These are phyloP conservation scores for Dysphania ambrosioides DNA, from an alignment of 148 eudicot genomes.

Conservation along the genomic window DNA sequence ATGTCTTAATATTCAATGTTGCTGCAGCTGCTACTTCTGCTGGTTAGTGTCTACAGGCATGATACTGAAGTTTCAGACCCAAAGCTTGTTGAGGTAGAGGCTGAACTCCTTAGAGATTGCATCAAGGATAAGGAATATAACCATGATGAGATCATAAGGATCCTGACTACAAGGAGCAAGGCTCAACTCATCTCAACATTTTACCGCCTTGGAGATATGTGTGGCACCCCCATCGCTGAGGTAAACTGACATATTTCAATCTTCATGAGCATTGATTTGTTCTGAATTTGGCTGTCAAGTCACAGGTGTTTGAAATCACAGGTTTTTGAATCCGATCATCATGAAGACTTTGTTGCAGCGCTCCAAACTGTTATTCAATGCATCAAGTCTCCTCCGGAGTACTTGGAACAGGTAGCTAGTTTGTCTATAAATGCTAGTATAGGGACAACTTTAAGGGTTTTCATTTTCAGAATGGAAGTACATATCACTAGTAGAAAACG, in stretches of 20 bases:
- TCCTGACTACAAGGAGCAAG: conserved; percentile 75
- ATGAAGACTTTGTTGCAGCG: conserved; percentile 40
- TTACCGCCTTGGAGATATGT: conserved; percentile 51
- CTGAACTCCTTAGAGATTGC: conserved; percentile 42
- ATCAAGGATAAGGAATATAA: conserved; percentile 46
- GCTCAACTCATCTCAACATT: conserved; percentile 66
- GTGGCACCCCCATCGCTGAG: conserved; percentile 58
- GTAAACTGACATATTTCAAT: conserved; percentile 25
- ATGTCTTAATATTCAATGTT: not conserved
- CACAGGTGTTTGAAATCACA: not conserved
- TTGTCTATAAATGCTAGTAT: not conserved
- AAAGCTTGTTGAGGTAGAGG: conserved; percentile 54
- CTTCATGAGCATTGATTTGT: not conserved
- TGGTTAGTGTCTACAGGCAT: conserved; percentile 62
- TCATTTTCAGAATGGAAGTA: not conserved
- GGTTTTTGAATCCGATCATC: conserved; percentile 21
- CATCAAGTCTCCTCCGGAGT: conserved; percentile 52
- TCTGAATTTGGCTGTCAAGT: not conserved
- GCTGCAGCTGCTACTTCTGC: conserved; percentile 54
- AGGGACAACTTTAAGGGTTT: not conserved
- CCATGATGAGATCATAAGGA: conserved; percentile 59
- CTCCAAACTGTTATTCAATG: conserved; percentile 47
- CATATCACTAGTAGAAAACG: no score
- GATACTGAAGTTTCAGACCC: conserved; percentile 41
- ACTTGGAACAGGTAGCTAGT: conserved; percentile 57